Evolutionary conservation across 805 yeast species (phyloP).

Genomic region (Kodamaea laetipori): DNA sequence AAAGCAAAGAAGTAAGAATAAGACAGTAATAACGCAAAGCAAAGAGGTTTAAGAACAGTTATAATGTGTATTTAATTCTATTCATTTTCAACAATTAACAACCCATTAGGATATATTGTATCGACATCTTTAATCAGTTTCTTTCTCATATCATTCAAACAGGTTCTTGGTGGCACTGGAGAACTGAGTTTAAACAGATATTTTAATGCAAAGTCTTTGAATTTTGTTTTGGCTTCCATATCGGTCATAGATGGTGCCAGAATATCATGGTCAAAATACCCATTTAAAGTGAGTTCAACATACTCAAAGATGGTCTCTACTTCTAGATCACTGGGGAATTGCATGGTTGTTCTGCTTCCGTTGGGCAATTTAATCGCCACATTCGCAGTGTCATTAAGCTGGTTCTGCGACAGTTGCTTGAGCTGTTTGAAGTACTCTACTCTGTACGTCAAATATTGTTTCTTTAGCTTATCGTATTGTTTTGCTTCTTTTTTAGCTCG

Average conservation of each 20-base stretch:
- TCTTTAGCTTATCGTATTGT: slow-evolving; percentile 32
- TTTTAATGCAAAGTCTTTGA: slow-evolving; percentile 25
- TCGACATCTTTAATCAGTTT: slow-evolving; percentile 63
- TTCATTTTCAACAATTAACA: slow-evolving; percentile 50
- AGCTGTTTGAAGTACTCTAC: slow-evolving; percentile 30
- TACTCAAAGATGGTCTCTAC: slow-evolving; percentile 37
- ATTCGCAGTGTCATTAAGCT: slow-evolving; percentile 45
- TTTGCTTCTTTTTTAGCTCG: slow-evolving; percentile 46
- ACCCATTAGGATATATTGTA: slow-evolving; percentile 44
- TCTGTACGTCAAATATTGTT: slow-evolving; percentile 38
- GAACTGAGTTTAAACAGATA: slow-evolving; percentile 37
- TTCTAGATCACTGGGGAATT: slow-evolving; percentile 31
- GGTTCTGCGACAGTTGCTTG: slow-evolving; percentile 17
- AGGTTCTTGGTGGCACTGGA: slow-evolving; percentile 41
- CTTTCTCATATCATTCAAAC: slow-evolving; percentile 38
- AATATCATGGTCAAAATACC: slow-evolving; percentile 36
- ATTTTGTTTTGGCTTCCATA: slow-evolving; percentile 25
- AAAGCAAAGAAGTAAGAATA: too few relatives aligned
- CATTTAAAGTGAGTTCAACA: slow-evolving; percentile 40
- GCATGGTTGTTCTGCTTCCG: slow-evolving; percentile 56
- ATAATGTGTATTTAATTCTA: too few relatives aligned
- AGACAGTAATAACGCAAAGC: too few relatives aligned
- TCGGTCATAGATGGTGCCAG: slow-evolving; percentile 22
- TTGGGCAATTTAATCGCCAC: slow-evolving; percentile 68
- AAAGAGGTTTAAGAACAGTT: too few relatives aligned